A percentile compares a stretch with the other conserved stretches of the same genome.
phyloP scores from a whole-genome alignment of 2,329 filamentous ascomycete genomes.

The Fusarium ramigenum region DNA sequence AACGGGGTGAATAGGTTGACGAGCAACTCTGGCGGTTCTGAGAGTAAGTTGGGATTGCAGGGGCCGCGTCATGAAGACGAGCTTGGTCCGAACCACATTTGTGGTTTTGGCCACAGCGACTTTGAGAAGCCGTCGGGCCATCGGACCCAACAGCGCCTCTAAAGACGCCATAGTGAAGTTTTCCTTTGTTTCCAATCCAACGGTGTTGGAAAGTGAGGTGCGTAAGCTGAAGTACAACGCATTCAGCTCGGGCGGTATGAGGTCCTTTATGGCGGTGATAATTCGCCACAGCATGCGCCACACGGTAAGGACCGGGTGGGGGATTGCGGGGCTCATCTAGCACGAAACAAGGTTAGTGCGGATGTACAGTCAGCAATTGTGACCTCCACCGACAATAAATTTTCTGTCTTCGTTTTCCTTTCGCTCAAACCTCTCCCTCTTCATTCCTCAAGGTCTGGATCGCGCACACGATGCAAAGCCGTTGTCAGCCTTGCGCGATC shows the following conservation, averaged over 20 bases:
- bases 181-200: conserved; percentile 35
- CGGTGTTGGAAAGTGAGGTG: conserved; percentile 35
- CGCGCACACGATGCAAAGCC: conserved; percentile 38
- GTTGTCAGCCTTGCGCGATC: conserved; percentile 12
- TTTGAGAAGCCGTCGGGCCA: conserved; percentile 64
- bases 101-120: conserved; percentile 61
- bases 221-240: conserved; percentile 22
- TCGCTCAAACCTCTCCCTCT: conserved; percentile 27
- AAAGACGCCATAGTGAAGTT: conserved; percentile 61
- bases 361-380: conserved; percentile 35
- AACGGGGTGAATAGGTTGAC: conserved; percentile 65
- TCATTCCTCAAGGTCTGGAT: conserved; percentile 36
- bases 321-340: conserved; percentile 39
- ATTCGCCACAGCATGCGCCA: conserved; percentile 50
- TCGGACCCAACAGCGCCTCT: conserved; percentile 66
- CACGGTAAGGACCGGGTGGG: conserved; percentile 35
- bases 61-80: conserved; percentile 56
- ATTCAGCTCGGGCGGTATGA: conserved; percentile 22
- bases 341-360: conserved; percentile 37
- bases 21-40: conserved; percentile 50
- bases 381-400: conserved; percentile 40
- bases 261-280: conserved; percentile 39
- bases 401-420: conserved; percentile 33
- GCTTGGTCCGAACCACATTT: conserved; percentile 60
- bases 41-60: conserved; percentile 56